Percentiles rank a stretch among this genome's conserved stretches.
Evolutionary conservation across 345 rosid species (phyloP).

Genomic region (Hirschfeldia incana): DNA sequence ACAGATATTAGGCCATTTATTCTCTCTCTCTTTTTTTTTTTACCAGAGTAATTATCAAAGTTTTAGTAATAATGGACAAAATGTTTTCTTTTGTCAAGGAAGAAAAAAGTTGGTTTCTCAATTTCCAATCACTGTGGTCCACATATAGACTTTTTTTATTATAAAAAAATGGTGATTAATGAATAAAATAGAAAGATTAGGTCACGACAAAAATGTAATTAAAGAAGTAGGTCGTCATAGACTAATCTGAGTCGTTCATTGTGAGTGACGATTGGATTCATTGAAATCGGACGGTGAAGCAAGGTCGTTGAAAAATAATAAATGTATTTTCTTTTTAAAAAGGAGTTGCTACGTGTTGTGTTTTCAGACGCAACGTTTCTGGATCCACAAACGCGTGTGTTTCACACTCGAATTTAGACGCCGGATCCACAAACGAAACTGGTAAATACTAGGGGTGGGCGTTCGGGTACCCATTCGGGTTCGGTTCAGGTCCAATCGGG

Average conservation of each 20-base stretch:
- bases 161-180: constrained; percentile 18
- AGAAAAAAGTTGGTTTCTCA: background rate
- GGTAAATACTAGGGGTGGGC: background rate
- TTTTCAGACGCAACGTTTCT: constrained; percentile 29
- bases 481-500: too few species aligned
- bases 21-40: constrained; percentile 4
- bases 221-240: constrained; percentile 37
- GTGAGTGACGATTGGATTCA: constrained; percentile 23
- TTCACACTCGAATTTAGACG: background rate
- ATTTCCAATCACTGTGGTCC: constrained; percentile 24
- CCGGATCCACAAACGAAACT: background rate
- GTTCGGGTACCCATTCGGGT: too few species aligned
- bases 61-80: constrained; percentile 16
- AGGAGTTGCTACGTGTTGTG: constrained; percentile 38
- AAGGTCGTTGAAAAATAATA: constrained; percentile 24
- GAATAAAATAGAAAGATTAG: constrained; percentile 29
- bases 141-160: constrained; percentile 14
- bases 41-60: background rate
- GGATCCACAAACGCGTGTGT: constrained; percentile 34
- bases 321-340: constrained; percentile 2
- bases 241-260: constrained; percentile 15
- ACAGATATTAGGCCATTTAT: constrained; percentile 22
- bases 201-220: constrained; percentile 26
- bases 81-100: background rate
- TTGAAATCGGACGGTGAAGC: constrained; percentile 43